Evolutionary conservation across 129 eudicot genomes (phyloP), one percentile per base, ranked within the genome.

Genomic region (Solidago caesia): DNA sequence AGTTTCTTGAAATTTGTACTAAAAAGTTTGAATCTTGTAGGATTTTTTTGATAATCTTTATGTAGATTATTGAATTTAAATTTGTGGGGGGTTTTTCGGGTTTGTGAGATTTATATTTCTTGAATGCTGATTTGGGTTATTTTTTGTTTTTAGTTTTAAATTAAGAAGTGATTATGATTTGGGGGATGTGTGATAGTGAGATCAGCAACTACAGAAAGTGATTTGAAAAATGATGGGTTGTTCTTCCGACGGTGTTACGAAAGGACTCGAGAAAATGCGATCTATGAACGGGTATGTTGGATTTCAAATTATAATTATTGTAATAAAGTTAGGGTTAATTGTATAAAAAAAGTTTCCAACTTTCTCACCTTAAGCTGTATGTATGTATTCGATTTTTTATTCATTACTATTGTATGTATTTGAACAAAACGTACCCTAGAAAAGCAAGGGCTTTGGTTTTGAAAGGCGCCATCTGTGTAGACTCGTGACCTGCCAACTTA

Each of bases 251-350:
- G 90, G 80, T 62, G 53, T 75, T 63, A 81, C 49, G 73, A 80
- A 83, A 72, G 78, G 70, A 67, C 63, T 65, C 27, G 88, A 77
- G 64, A 85, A 87, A 81, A 77, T 76, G 73, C 96, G 92, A 33
- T 82, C 89, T 62, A 25, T 72, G 15, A 90, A 90, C 57, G 98
- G 98, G 98, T 93, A 90, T 75, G 21, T 14, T 64, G 62, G 58
- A 48, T 49, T 16, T 14, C 16, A 13, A 46, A 7, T 8, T 44
- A 15, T 7, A 12, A 8, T 65, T 65, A 43, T 59, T 16, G 5
- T 1, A 27, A 58, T 52, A 53, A 53, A 6, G 2, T 5, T 4
- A 4, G 2, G n/a, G 6, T 53, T 53, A 11, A 2, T 53, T n/a
- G 11, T 33, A 33, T 33, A 33, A 33, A 33, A 33, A 33, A 33